A percentile compares a stretch with the other conserved stretches of the same genome.
Evolutionary conservation across 257 asterid genomes (phyloP).

Genomic region (Vinca minor): DNA sequence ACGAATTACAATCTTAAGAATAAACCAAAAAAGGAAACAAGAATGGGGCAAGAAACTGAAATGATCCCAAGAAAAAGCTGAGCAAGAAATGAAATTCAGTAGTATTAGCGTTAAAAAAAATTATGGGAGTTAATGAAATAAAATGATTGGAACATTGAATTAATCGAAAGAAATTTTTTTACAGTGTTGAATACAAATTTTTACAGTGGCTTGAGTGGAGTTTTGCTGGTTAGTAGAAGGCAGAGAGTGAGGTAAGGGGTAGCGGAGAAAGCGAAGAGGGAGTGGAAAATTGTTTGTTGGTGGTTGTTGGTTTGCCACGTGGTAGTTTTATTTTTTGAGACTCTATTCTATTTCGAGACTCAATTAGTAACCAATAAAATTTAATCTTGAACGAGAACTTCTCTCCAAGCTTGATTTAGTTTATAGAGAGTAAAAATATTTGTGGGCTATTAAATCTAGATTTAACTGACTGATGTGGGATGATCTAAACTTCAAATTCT

Average conservation of each 20-base stretch:
- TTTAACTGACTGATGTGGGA: too few relatives aligned
- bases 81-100: conserved; percentile 16
- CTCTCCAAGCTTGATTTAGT: too few relatives aligned
- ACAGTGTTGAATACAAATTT: neutral
- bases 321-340: neutral
- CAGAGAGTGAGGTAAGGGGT: neutral
- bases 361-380: neutral
- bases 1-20: neutral
- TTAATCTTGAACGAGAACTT: too few relatives aligned
- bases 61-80: conserved; percentile 10
- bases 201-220: neutral
- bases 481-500: too few relatives aligned
- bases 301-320: conserved; percentile 6
- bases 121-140: neutral
- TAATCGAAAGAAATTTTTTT: neutral
- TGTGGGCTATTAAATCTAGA: too few relatives aligned
- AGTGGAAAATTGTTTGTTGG: neutral
- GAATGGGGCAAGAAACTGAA: too few relatives aligned
- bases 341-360: neutral
- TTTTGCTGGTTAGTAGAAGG: neutral
- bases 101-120: conserved; percentile 8
- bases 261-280: conserved; percentile 18
- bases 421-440: too few relatives aligned
- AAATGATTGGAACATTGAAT: neutral
- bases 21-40: neutral